Conservation (phyloP, 2,329 filamentous ascomycete species). For the Alternaria novae-zelandiae region DNA sequence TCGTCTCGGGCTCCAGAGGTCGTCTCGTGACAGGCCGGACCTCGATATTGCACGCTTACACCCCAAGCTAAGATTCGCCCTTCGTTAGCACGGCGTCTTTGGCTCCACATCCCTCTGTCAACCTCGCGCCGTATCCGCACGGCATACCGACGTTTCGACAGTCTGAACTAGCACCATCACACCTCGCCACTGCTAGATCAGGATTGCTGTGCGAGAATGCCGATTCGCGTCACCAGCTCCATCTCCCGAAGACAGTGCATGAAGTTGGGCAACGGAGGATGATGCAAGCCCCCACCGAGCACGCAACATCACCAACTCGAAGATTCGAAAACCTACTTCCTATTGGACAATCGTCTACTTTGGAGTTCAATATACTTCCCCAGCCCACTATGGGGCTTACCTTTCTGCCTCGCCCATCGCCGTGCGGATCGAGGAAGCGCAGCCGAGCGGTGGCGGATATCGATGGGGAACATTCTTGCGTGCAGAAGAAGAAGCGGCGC, state of each 20-base stretch:
- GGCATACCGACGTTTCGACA: constrained; percentile 2
- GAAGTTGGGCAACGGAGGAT: constrained; percentile 40
- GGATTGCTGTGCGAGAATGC: constrained; percentile 36
- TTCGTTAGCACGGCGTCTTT: constrained; percentile 14
- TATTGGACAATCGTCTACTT: constrained; percentile 19
- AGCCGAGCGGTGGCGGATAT: constrained; percentile 63
- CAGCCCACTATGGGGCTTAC: constrained; percentile 39
- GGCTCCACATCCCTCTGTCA: constrained; percentile 18
- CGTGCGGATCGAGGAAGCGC: constrained; percentile 55
- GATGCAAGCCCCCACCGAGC: constrained; percentile 25
- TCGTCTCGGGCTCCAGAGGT: constrained; percentile 17
- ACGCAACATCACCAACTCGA: constrained; percentile 16
- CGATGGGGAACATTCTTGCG: constrained; percentile 60
- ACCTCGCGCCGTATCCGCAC: constrained; percentile 21
- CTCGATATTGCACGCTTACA: constrained; percentile 17
- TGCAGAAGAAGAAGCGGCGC: constrained; percentile 69
- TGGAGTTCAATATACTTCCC: constrained; percentile 44
- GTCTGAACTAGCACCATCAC: neutral
- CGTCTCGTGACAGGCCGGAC: constrained; percentile 30
- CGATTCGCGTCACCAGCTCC: constrained; percentile 22
- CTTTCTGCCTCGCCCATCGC: constrained; percentile 39
- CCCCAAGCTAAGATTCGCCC: constrained; percentile 5
- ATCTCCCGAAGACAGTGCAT: constrained; percentile 34
- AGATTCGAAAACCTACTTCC: constrained; percentile 18
- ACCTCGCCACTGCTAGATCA: neutral